These are phyloP conservation scores for Ophioceras dolichostomum DNA, from an alignment of 2,329 filamentous ascomycete genomes.

Conservation along the genomic window DNA sequence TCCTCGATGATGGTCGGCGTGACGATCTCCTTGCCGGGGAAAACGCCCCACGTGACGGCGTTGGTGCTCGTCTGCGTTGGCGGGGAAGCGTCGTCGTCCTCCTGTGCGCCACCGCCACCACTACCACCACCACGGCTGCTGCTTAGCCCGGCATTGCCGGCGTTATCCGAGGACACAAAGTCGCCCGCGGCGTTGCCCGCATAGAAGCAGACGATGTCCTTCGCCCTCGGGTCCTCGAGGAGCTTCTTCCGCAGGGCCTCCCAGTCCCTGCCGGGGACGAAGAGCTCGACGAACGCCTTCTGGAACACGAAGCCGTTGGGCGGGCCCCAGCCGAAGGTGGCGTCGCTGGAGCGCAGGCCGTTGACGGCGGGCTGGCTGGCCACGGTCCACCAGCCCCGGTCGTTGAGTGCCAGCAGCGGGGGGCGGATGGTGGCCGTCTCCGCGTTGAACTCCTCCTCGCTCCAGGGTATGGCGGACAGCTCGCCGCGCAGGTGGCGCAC, in stretches of 20 bases:
- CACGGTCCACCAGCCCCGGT: conserved; percentile 87
- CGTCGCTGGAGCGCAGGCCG: conserved; percentile 62
- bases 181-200: conserved; percentile 69
- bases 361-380: conserved; percentile 93
- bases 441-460: conserved; percentile 72
- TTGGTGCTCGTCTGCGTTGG: conserved; percentile 52
- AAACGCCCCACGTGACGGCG: conserved; percentile 93
- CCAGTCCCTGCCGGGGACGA: conserved; percentile 69
- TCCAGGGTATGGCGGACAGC: conserved; percentile 80
- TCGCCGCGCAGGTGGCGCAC: conserved; percentile 68
- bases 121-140: too few species aligned
- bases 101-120: background rate
- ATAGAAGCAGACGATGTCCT: conserved; percentile 72
- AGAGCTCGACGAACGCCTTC: conserved; percentile 96
- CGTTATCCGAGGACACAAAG: conserved; percentile 56
- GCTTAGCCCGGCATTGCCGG: conserved; percentile 11
- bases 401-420: conserved; percentile 64
- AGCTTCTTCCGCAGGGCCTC: conserved; percentile 51
- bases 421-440: conserved; percentile 75
- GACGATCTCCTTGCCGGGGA: conserved; percentile 89
- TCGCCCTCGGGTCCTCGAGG: conserved; percentile 37
- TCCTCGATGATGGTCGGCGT: conserved; percentile 96
- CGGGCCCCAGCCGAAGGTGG: conserved; percentile 87
- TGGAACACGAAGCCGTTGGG: conserved; percentile 92
- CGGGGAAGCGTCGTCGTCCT: conserved; percentile 8